phyloP scores from a whole-genome alignment of 78 protist species.

The Ministeria vibrans region DNA sequence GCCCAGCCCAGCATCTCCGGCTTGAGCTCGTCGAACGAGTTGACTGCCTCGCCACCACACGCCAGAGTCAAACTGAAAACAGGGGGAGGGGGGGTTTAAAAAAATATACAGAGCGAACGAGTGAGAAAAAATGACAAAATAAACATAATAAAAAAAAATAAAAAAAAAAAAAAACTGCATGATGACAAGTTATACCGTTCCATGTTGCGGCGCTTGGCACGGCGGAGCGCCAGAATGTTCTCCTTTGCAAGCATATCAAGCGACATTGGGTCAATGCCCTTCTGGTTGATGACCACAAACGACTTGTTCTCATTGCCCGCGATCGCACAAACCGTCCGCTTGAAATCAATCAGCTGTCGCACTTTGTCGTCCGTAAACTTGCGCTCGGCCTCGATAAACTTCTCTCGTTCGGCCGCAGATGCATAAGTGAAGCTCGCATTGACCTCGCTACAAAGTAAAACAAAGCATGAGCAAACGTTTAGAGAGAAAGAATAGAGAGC shows the following conservation, averaged over 20 bases:
- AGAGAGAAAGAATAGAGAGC: neutral
- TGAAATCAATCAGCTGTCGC: conserved; percentile 81
- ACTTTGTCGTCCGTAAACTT: conserved; percentile 82
- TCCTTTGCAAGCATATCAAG: conserved; percentile 93
- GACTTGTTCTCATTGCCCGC: conserved; percentile 45
- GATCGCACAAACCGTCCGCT: conserved; percentile 65
- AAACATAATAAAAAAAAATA: neutral
- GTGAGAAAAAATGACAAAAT: neutral
- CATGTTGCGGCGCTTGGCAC: conserved; percentile 98
- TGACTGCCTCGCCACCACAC: conserved; percentile 97
- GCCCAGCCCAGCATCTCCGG: conserved; percentile 87
- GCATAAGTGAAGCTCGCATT: conserved; percentile 81
- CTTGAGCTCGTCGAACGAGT: conserved; percentile 85
- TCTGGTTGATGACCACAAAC: conserved; percentile 96
- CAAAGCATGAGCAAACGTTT: neutral
- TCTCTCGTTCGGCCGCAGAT: conserved; percentile 81
- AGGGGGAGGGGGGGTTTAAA: neutral
- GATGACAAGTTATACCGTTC: conserved; percentile 55
- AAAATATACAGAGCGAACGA: neutral
- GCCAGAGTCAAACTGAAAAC: conserved; percentile 64
- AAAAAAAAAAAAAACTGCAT: neutral
- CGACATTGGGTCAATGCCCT: conserved; percentile 98
- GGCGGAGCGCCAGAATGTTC: conserved; percentile 92
- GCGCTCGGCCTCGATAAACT: conserved; percentile 93
- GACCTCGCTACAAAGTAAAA: conserved; percentile 70